Evolutionary conservation across 2,329 filamentous ascomycete species (phyloP), one percentile per base, ranked within the genome.

Genomic region (Colletotrichum lindemuthianum): DNA sequence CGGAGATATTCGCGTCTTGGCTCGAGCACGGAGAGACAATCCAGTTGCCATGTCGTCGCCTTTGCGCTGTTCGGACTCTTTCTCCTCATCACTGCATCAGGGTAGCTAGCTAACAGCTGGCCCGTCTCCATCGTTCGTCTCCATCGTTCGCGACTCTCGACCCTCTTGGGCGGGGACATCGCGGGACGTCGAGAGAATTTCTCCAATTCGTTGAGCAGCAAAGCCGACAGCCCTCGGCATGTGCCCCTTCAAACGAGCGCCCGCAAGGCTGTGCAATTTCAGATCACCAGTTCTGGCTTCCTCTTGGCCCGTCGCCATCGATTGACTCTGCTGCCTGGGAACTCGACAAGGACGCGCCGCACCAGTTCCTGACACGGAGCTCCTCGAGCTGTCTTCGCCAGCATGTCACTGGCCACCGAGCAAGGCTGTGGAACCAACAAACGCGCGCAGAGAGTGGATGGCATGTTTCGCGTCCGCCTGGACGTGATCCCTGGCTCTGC

Each of bases 261-360:
- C 58, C 58, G 52, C 58, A 65, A 65, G 63, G 58, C 63, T 63
- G 47, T 63, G 63, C 58, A 50, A 60, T 57, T 41, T 39, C 24
- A 7, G 13, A 41, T 43, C 52, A 43, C 44, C 24, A 24, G 24
- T 51, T 58, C 51, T 55, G 40, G 45, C 39, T 40, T 50, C 52
- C 39, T 65, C 56, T 49, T 44, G 55, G n/a, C 47, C 10, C 37
- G 11, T 48, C 13, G 32, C 47, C 58, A 44, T 34, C 37, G 37
- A 45, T 40, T 13, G 16, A 50, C 34, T 9, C 39, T 41, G 33
- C 16, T 48, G 33, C 16, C 12, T 45, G 39, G 24, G 34, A 37
- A 33, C 33, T 43, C 43, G 52, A 53, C 51, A 33, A 47, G 63
- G 41, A 40, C 37, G 47, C 52, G 51, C 51, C 63, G 63, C 58